Evolutionary conservation across 805 yeast species (phyloP).

Genomic region (Millerago galiae): DNA sequence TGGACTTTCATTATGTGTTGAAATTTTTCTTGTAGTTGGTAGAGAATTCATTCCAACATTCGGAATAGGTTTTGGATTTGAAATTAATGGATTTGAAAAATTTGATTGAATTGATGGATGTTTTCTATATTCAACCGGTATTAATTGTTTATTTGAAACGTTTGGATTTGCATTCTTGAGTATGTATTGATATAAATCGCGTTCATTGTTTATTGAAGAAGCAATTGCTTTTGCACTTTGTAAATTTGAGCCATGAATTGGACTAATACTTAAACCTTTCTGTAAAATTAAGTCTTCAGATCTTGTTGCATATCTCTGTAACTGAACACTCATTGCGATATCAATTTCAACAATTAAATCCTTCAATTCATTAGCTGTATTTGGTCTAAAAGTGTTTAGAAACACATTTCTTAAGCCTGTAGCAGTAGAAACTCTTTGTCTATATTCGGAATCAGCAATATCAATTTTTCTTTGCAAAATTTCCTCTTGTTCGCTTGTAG

Average conservation of each 20-base stretch:
- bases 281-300: constrained; percentile 79
- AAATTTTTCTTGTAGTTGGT: constrained; percentile 21
- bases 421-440: constrained; percentile 65
- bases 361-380: constrained; percentile 60
- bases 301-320: constrained; percentile 84
- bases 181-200: constrained; percentile 68
- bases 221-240: constrained; percentile 76
- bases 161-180: constrained; percentile 34
- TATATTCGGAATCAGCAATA: constrained; percentile 80
- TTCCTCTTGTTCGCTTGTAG: constrained; percentile 82
- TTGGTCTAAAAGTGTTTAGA: constrained; percentile 70
- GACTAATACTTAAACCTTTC: constrained; percentile 76
- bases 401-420: constrained; percentile 70
- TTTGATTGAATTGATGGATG: constrained; percentile 52
- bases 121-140: constrained; percentile 64
- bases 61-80: constrained; percentile 3
- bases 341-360: constrained; percentile 82
- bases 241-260: constrained; percentile 47
- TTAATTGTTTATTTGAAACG: constrained; percentile 32
- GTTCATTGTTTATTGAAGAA: constrained; percentile 73
- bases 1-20: constrained; percentile 29
- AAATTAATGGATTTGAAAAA: constrained; percentile 17
- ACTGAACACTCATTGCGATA: constrained; percentile 80
- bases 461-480: constrained; percentile 77
- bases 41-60: constrained; percentile 12